Percentiles rank a stretch among this genome's conserved stretches.
Conservation (phyloP, 495 filamentous ascomycete genomes). For the Aspergillus diversus region DNA sequence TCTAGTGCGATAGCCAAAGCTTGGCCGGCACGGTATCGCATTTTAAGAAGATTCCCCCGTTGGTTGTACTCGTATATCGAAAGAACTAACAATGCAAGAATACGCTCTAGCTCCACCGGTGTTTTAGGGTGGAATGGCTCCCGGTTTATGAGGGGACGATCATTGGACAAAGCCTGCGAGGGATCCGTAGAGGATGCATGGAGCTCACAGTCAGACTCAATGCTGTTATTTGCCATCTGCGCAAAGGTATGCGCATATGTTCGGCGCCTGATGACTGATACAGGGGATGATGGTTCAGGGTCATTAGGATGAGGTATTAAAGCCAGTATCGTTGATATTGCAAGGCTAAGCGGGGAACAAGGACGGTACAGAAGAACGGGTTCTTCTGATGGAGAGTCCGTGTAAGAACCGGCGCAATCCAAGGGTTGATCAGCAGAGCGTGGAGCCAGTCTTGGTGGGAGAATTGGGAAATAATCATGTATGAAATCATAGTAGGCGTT, state of each 20-base stretch:
- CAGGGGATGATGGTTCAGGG: conserved; percentile 44
- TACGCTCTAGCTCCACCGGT: conserved; percentile 56
- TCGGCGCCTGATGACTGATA: conserved; percentile 53
- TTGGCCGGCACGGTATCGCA: conserved; percentile 61
- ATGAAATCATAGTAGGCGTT: conserved; percentile 65
- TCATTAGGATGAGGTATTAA: conserved; percentile 59
- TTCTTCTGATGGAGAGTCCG: conserved; percentile 47
- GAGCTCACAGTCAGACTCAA: conserved; percentile 61
- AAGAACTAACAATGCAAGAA: conserved; percentile 59
- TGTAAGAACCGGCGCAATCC: conserved; percentile 43
- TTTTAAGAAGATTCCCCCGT: conserved; percentile 63
- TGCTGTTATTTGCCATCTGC: conserved; percentile 54
- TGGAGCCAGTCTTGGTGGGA: conserved; percentile 54
- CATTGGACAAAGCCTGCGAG: conserved; percentile 52
- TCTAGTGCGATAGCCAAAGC: conserved; percentile 58
- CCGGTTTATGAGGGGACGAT: conserved; percentile 45
- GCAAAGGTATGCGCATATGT: conserved; percentile 59
- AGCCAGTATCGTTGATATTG: conserved; percentile 58
- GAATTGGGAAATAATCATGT: conserved; percentile 61
- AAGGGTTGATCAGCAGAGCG: conserved; percentile 49
- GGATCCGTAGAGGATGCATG: conserved; percentile 57
- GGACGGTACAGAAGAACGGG: conserved; percentile 47
- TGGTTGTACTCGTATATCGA: conserved; percentile 65
- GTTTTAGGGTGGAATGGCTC: conserved; percentile 54
- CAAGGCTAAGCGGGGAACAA: conserved; percentile 57